These are phyloP conservation scores for Metarhizium album DNA, from an alignment of 2,329 filamentous ascomycete genomes.

Conservation along the genomic window DNA sequence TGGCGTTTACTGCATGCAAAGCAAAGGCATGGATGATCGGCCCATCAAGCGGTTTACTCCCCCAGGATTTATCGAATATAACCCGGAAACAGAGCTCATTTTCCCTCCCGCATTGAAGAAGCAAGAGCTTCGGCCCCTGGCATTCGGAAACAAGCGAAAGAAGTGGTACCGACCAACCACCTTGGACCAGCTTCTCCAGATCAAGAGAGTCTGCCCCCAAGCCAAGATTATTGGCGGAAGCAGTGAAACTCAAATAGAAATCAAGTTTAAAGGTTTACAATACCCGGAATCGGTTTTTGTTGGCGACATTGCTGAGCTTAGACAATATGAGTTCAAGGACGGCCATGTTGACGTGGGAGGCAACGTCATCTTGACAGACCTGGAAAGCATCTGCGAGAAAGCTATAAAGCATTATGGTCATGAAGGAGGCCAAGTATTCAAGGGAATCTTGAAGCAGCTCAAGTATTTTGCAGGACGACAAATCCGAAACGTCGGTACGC, in stretches of 20 bases:
- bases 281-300: constrained; percentile 87
- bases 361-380: constrained; percentile 83
- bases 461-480: constrained; percentile 91
- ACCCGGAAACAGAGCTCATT: constrained; percentile 87
- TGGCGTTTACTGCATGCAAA: constrained; percentile 59
- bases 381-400: constrained; percentile 74
- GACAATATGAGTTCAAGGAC: constrained; percentile 69
- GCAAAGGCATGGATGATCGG: constrained; percentile 35
- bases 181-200: constrained; percentile 76
- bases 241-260: constrained; percentile 95
- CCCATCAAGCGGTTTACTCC: constrained; percentile 63
- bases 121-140: constrained; percentile 69
- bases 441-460: constrained; percentile 87
- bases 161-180: constrained; percentile 88
- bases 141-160: constrained; percentile 91
- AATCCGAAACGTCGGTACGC: constrained; percentile 95
- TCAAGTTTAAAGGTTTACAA: constrained; percentile 92
- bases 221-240: constrained; percentile 94
- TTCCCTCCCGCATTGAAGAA: constrained; percentile 81
- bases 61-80: constrained; percentile 89
- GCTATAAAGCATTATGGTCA: constrained; percentile 71
- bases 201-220: constrained; percentile 74
- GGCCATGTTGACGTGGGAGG: constrained; percentile 85
- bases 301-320: constrained; percentile 82
- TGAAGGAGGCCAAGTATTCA: constrained; percentile 64